Conservation (phyloP, 129 eudicot species). For the Logfia minima region DNA sequence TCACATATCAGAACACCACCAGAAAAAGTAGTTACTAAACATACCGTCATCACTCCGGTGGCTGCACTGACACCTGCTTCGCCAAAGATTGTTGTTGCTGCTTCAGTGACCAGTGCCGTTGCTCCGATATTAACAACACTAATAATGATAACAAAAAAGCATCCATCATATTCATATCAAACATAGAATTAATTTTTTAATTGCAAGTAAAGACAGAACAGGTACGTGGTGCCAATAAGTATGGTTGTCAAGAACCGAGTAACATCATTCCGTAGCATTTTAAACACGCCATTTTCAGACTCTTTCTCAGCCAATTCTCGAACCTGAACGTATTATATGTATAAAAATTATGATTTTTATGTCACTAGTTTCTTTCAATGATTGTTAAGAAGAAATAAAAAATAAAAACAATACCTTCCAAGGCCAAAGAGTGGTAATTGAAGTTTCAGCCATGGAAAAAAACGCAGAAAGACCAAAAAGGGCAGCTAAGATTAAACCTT, state of each 20-base stretch:
- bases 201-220: constrained; percentile 22
- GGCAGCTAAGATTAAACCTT: constrained; percentile 73
- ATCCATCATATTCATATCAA: constrained; percentile 28
- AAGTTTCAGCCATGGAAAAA: constrained; percentile 98
- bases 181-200: not conserved
- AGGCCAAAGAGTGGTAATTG: constrained; percentile 98
- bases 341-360: not conserved
- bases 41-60: constrained; percentile 95
- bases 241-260: constrained; percentile 94
- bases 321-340: constrained; percentile 41
- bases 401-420: constrained; percentile 68
- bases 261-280: constrained; percentile 84
- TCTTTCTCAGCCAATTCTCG: constrained; percentile 98
- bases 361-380: not conserved
- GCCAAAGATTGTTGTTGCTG: constrained; percentile 91
- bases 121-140: constrained; percentile 97
- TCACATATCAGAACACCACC: not conserved
- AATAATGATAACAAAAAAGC: constrained; percentile 16
- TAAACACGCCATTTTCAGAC: constrained; percentile 85
- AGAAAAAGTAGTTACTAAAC: constrained; percentile 16
- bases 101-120: constrained; percentile 92
- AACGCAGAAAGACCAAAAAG: constrained; percentile 85
- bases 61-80: constrained; percentile 98
- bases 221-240: constrained; percentile 95
- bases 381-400: not conserved